phyloP scores from a whole-genome alignment of 1,284 basidiomycete genomes.

The Boletus smithii region DNA sequence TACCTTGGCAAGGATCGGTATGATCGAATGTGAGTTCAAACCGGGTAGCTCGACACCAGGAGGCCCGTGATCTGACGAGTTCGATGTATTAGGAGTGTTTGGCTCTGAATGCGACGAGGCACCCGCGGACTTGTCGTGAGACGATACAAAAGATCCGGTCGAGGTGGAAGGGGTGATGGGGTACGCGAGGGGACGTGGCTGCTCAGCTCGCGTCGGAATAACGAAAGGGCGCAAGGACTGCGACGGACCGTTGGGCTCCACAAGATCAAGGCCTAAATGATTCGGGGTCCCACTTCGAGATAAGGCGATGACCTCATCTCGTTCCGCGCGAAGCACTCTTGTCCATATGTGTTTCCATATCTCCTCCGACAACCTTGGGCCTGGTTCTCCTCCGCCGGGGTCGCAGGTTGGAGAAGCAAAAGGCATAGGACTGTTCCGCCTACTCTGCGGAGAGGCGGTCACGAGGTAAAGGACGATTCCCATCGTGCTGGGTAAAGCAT shows the following conservation, averaged over 20 bases:
- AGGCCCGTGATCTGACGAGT: conserved; percentile 41
- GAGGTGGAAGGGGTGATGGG: conserved; percentile 53
- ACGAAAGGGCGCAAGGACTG: conserved; percentile 47
- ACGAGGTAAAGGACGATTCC: conserved; percentile 78
- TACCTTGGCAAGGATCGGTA: conserved; percentile 82
- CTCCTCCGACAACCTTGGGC: conserved; percentile 76
- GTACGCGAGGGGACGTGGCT: conserved; percentile 33
- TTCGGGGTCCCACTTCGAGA: conserved; percentile 41
- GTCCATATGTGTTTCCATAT: conserved; percentile 82
- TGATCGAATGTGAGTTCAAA: conserved; percentile 55
- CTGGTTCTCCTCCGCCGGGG: conserved; percentile 51
- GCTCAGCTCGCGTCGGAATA: conserved; percentile 39
- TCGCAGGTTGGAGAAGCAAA: conserved; percentile 23
- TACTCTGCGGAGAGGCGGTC: conserved; percentile 36
- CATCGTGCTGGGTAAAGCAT: conserved; percentile 74
- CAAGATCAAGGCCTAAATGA: conserved; percentile 42
- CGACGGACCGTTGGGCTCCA: conserved; percentile 28
- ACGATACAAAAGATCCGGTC: conserved; percentile 47
- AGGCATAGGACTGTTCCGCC: conserved; percentile 13
- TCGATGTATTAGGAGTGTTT: conserved; percentile 58
- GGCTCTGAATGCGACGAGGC: conserved; percentile 45
- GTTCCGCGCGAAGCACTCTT: conserved; percentile 63
- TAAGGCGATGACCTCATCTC: conserved; percentile 46
- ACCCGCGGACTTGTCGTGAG: conserved; percentile 47
- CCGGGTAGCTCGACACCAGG: conserved; percentile 63